Base-by-base conservation (phyloP, 2,329 filamentous ascomycete species). In the Fusarium caatingaense region DNA sequence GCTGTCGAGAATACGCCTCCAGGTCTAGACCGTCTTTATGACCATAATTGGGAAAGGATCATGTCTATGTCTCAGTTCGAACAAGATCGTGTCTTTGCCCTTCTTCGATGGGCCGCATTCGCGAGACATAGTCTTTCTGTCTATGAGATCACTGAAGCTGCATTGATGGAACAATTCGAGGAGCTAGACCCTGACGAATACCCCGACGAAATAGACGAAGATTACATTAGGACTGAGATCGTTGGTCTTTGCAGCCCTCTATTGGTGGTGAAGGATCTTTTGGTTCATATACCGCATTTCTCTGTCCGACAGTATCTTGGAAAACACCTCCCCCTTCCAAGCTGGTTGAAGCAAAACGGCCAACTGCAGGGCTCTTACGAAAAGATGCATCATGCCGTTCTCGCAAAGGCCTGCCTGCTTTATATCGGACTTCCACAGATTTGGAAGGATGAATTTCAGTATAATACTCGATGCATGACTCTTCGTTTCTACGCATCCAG, bases 31-130 rank as follows among this genome's bases (percentile, higher is more conserved):
- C 25, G 49, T 3, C 56, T 79, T 0, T 81, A 81, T 27, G 72
- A 79, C 10, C 69, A 71, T 12, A 76, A 74, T 46, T 80, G 77
- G 77, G 46, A 61, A 5, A 73, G 55, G 21, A 77, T 80, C 0
- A 30, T 25, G 1, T 2, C 30, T 0, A 59, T 74, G 6, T 40
- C 27, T 2, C 48, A 72, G 0, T 41, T 27, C 2, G 72, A 76
- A 0, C 69, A 62, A 44, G 18, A 50, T 2, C 71, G 80, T 0
- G 74, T 74, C 5, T 58, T 79, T 5, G 56, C 71, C 0, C 64
- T 82, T 2, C 58, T 82, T 0, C 76, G 72, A 4, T 80, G 76
- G 78, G 56, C 71, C 0, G 68, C 76, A 0, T 80, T 79, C 49
- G 55, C 74, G 0, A 7, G 55, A 2, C 41, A 54, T 0, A 72